Conservation (phyloP, 805 yeast species). For the Candida dendrica region DNA sequence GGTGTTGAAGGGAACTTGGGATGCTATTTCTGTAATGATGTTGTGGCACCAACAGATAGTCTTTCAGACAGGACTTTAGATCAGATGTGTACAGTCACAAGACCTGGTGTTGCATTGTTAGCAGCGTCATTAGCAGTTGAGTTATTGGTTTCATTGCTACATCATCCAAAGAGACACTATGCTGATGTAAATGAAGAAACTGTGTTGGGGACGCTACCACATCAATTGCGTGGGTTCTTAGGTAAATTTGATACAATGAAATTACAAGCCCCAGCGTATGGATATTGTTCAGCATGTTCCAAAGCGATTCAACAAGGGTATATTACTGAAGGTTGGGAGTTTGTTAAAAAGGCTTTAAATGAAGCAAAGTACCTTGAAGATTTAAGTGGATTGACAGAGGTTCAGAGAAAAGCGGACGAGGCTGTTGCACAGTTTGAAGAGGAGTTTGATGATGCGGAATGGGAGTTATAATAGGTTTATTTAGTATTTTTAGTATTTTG, state of each 20-base stretch:
- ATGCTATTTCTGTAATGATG: constrained; percentile 94
- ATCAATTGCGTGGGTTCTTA: constrained; percentile 86
- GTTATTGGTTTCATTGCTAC: constrained; percentile 64
- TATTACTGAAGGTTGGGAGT: constrained; percentile 63
- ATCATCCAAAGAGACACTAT: constrained; percentile 46
- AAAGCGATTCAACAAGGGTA: constrained; percentile 45
- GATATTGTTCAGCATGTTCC: constrained; percentile 85
- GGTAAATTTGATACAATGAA: constrained; percentile 56
- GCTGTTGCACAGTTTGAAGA: constrained; percentile 20
- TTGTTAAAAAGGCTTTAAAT: constrained; percentile 64
- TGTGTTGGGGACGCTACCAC: constrained; percentile 70
- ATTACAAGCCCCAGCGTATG: constrained; percentile 65
- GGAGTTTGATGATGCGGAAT: constrained; percentile 18
- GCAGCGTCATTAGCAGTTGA: constrained; percentile 89
- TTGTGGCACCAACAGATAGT: constrained; percentile 88
- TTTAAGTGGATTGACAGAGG: constrained; percentile 68
- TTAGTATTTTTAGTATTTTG: no score
- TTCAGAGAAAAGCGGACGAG: constrained; percentile 64
- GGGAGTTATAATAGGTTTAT: constrained; percentile 6
- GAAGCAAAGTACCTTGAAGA: constrained; percentile 64
- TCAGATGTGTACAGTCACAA: constrained; percentile 97
- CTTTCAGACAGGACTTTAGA: constrained; percentile 84
- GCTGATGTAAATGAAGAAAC: constrained; percentile 23
- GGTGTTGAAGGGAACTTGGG: constrained; percentile 57
- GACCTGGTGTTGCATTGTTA: constrained; percentile 90